Evolutionary conservation across 208 protist genomes (phyloP).

Genomic region (Trypanosoma scelopori): DNA sequence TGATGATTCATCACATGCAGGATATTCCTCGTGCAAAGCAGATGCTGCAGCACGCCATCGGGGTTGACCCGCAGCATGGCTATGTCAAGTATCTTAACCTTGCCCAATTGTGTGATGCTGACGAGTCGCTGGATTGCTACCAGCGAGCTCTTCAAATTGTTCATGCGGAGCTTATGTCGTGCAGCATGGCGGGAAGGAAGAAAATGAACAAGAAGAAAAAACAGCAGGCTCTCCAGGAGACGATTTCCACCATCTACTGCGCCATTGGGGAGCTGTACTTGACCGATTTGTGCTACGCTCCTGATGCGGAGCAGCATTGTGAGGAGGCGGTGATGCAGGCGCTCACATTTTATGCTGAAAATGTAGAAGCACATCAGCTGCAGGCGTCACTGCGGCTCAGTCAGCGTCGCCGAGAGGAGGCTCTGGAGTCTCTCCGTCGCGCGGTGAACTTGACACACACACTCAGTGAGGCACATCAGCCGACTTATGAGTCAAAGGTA

Average conservation of each 20-base stretch:
- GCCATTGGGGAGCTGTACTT: constrained; percentile 90
- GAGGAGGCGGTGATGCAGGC: constrained; percentile 62
- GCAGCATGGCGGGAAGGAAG: constrained; percentile 24
- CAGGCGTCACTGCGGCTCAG: constrained; percentile 81
- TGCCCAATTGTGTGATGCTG: constrained; percentile 78
- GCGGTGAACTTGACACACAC: constrained; percentile 80
- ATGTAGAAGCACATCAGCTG: constrained; percentile 84
- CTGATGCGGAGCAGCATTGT: constrained; percentile 83
- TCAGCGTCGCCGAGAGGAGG: constrained; percentile 71
- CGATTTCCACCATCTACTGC: constrained; percentile 81
- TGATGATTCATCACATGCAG: constrained; percentile 85
- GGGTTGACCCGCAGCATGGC: constrained; percentile 72
- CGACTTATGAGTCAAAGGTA: constrained; percentile 90
- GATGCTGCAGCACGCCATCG: constrained; percentile 86
- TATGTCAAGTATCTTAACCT: constrained; percentile 92
- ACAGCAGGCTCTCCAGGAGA: constrained; percentile 59
- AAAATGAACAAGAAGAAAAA: constrained; percentile 33
- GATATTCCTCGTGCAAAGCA: constrained; percentile 73
- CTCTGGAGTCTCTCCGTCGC: constrained; percentile 52
- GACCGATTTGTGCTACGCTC: constrained; percentile 87
- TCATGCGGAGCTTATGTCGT: constrained; percentile 46
- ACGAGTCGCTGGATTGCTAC: constrained; percentile 84
- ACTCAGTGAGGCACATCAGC: constrained; percentile 85
- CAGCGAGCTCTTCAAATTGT: constrained; percentile 73
- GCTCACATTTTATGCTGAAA: constrained; percentile 42